Evolutionary conservation across 352 stramenopile genomes (phyloP).

Genomic region (Hyaloperonospora brassicae): DNA sequence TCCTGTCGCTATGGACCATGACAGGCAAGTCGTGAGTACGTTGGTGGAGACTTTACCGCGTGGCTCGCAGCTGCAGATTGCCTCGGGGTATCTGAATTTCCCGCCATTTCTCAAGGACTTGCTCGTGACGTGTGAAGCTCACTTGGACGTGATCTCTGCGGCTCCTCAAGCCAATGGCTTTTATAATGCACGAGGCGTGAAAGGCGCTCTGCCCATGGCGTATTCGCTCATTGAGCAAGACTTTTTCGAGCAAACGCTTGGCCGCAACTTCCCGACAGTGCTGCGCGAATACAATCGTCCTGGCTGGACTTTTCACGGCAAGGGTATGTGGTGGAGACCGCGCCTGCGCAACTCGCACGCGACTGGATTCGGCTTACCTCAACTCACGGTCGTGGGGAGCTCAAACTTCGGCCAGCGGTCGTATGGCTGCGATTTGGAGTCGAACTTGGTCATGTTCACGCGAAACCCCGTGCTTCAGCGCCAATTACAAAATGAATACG

Average conservation of each 20-base stretch:
- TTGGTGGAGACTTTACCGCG: constrained; percentile 41
- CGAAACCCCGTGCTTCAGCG: constrained; percentile 39
- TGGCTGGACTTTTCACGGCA: constrained; percentile 76
- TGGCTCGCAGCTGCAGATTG: constrained; percentile 48
- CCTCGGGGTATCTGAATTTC: constrained; percentile 79
- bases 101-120: constrained; percentile 51
- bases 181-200: constrained; percentile 57
- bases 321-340: constrained; percentile 75
- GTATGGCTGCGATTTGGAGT: constrained; percentile 70
- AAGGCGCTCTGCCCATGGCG: constrained; percentile 68
- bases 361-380: constrained; percentile 11
- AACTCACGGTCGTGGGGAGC: constrained; percentile 61
- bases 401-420: constrained; percentile 76
- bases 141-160: constrained; percentile 56
- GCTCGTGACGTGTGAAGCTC: constrained; percentile 34
- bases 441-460: constrained; percentile 62
- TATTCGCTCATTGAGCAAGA: constrained; percentile 80
- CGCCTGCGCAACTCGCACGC: constrained; percentile 6
- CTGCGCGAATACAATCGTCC: constrained; percentile 64
- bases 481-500: constrained; percentile 44
- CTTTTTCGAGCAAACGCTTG: constrained; percentile 52
- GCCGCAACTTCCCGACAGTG: constrained; percentile 30
- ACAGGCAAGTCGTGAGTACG: constrained; percentile 41
- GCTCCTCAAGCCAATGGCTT: constrained; percentile 69
- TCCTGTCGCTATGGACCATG: constrained; percentile 47